phyloP scores from a whole-genome alignment of 176 grass and related monocot species.

The Pharus latifolius region DNA sequence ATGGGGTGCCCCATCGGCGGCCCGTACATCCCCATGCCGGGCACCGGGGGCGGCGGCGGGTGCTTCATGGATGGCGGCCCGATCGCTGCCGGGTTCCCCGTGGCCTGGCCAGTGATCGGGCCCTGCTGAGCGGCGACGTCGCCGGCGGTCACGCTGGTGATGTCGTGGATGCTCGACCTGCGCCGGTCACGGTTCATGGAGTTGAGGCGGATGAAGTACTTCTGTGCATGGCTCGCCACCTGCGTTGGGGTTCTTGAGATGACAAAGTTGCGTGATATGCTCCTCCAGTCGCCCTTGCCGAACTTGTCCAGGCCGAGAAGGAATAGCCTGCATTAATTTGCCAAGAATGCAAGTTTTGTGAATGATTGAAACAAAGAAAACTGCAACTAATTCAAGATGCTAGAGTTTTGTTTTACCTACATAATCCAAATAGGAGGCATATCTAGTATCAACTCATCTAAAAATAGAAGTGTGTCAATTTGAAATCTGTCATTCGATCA shows the following conservation, averaged over 20 bases:
- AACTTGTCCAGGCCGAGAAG: slow-evolving; percentile 90
- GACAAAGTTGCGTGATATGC: slow-evolving; percentile 96
- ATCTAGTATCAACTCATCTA: too few species aligned
- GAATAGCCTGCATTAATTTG: slow-evolving; percentile 39
- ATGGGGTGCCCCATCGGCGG: slow-evolving; percentile 76
- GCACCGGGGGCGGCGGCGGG: slow-evolving; percentile 32
- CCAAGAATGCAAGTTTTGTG: neutral
- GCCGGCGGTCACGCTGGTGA: slow-evolving; percentile 56
- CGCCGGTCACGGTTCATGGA: slow-evolving; percentile 87
- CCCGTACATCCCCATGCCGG: slow-evolving; percentile 47
- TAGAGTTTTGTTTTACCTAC: too few species aligned
- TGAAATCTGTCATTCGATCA: too few species aligned
- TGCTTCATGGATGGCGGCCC: slow-evolving; percentile 29
- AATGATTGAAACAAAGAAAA: too few species aligned
- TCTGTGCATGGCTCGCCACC: slow-evolving; percentile 95
- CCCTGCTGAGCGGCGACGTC: slow-evolving; percentile 29
- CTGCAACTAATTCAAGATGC: too few species aligned
- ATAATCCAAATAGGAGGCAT: too few species aligned
- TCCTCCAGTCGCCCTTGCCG: slow-evolving; percentile 96
- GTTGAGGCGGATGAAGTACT: slow-evolving; percentile 93
- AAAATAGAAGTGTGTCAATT: too few species aligned
- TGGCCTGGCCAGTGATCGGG: slow-evolving; percentile 35
- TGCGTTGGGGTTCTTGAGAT: slow-evolving; percentile 93
- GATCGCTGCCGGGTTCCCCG: neutral
- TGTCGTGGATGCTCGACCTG: slow-evolving; percentile 95